Evolutionary conservation across 768 basidiomycete genomes (phyloP), one percentile per base, ranked within the genome.

Genomic region (Pilatotrama ljubarskyi): DNA sequence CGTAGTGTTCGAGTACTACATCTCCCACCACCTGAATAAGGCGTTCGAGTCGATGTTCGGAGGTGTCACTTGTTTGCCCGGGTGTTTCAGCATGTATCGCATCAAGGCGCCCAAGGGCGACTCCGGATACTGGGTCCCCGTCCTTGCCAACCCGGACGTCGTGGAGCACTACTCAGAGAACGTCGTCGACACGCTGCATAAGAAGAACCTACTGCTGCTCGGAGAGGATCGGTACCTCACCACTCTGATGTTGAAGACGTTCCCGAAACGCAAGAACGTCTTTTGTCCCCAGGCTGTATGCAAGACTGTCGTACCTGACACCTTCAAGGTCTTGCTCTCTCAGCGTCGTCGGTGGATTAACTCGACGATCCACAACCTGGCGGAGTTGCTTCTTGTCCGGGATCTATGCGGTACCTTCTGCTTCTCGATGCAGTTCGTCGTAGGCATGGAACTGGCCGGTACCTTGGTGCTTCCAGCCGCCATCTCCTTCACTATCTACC

Each of bases 331-430:
- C 17, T 80, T 98, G 37, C 83, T 98, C 35, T 97, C 94, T 4
- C 97, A 99, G 72, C 92, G 97, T 68, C 90, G 96, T 69, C 89
- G 97, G 63, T 99, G 97, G 97, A 99, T 99, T 78, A 99, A 98
- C 78, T 98, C 95, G 57, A 99, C 96, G 0, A 88, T 98, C 38
- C 97, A 99, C 78, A 99, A 99, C 69, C 79, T 98, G 42, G 89
- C 91, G n/a, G 96, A 98, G 72, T 80, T 99, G 58, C 75, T 98
- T 32, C 82, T 98, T 50, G 96, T 99, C 24, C 87, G 95, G 22
- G 97, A 99, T 74, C 85, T 98, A n/a, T 99, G 96, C 66, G 97
- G 97, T 47, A 98, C 95, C 2, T 99, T 98, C 87, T 99, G 97
- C 79, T 98, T 99, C 84, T 95, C 93, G 11, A 98, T 98, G 96